phyloP scores from a whole-genome alignment of 148 eudicot genomes.

The Camellia granthamiana region DNA sequence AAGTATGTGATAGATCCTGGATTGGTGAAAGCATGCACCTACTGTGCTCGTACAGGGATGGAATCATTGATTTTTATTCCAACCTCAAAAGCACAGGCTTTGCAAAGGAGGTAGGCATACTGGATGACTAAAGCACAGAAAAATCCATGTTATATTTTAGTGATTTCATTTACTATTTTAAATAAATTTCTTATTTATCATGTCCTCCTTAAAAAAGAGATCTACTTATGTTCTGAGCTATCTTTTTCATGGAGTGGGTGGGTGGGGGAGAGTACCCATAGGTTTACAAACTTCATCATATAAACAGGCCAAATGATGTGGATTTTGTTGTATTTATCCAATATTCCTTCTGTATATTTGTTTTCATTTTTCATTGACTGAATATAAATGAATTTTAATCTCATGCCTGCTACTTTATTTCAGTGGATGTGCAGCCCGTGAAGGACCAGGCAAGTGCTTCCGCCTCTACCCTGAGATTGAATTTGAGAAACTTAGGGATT shows the following conservation, averaged over 20 bases:
- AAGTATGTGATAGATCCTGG: constrained; percentile 97
- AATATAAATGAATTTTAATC: neutral
- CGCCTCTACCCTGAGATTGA: constrained; percentile 82
- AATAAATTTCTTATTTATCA: neutral
- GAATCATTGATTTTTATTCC: constrained; percentile 71
- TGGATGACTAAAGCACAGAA: neutral
- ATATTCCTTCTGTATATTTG: neutral
- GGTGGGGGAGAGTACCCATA: neutral
- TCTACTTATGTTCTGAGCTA: neutral
- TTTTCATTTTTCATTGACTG: neutral
- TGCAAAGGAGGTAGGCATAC: constrained; percentile 75
- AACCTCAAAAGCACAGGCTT: constrained; percentile 96
- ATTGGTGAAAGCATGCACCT: constrained; percentile 86
- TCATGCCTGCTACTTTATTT: neutral
- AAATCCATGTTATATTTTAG: neutral
- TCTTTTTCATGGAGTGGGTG: neutral
- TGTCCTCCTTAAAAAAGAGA: neutral
- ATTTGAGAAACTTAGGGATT: constrained; percentile 74
- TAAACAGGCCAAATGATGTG: constrained; percentile 7
- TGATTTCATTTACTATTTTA: neutral
- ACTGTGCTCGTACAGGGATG: constrained; percentile 71
- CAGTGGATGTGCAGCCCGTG: constrained; percentile 99
- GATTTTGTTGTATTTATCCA: neutral
- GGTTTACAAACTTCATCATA: neutral
- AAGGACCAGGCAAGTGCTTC: constrained; percentile 94